A percentile compares a stretch with the other conserved stretches of the same genome.
These are phyloP conservation scores for Stachybotrys echinatus DNA, from an alignment of 2,329 filamentous ascomycete genomes.

Conservation along the genomic window DNA sequence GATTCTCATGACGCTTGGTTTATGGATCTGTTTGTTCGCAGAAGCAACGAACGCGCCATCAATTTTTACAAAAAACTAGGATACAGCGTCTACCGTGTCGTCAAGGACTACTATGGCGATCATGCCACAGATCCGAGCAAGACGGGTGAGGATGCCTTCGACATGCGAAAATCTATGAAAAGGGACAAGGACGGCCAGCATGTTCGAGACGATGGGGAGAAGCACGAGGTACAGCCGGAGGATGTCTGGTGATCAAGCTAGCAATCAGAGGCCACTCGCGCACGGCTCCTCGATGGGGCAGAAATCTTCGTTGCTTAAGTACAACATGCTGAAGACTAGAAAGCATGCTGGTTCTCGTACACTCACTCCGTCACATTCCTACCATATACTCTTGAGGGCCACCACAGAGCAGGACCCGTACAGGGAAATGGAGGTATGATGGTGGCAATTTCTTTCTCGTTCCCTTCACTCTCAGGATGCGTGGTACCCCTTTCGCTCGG, in stretches of 20 bases:
- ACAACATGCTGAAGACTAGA: too few species aligned
- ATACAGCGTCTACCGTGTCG: constrained; percentile 83
- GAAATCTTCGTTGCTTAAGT: too few species aligned
- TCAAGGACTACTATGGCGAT: constrained; percentile 90
- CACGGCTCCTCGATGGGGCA: too few species aligned
- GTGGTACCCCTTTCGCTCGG: too few species aligned
- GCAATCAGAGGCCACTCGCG: background rate
- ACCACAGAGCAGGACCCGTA: too few species aligned
- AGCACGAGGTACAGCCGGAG: constrained; percentile 69
- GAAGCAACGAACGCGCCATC: constrained; percentile 83
- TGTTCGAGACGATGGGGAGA: constrained; percentile 75
- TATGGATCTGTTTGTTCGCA: constrained; percentile 88
- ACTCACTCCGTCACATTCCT: too few species aligned
- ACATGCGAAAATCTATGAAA: constrained; percentile 91
- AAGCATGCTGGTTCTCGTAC: too few species aligned
- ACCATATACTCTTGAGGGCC: too few species aligned
- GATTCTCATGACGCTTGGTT: constrained; percentile 88
- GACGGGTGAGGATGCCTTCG: constrained; percentile 79
- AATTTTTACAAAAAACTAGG: constrained; percentile 86
- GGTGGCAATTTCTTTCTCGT: too few species aligned
- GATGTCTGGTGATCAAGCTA: constrained; percentile 67
- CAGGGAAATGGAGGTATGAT: too few species aligned
- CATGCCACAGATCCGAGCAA: constrained; percentile 61
- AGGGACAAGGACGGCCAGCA: constrained; percentile 73
- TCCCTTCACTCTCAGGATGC: too few species aligned